Evolutionary conservation across 345 rosid genomes (phyloP).

Genomic region (Salix arbutifolia): DNA sequence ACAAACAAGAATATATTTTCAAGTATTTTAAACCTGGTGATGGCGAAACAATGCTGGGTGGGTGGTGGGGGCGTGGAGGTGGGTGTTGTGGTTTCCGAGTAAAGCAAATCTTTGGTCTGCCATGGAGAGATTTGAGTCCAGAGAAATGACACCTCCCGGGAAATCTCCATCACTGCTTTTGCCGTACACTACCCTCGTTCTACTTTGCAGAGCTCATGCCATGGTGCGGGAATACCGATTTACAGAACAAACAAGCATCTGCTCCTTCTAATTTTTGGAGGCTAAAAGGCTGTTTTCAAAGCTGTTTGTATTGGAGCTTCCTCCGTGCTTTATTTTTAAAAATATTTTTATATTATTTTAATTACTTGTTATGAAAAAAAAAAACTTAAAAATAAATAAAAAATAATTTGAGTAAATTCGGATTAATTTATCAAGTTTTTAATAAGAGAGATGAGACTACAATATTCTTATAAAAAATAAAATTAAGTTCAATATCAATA

Average conservation of each 20-base stretch:
- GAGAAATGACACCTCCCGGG: slow-evolving; percentile 16
- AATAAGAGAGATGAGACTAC: too few species aligned
- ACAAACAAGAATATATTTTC: too few species aligned
- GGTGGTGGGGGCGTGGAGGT: slow-evolving; percentile 3
- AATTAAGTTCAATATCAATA: too few species aligned
- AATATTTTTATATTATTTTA: too few species aligned
- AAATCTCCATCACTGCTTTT: slow-evolving; percentile 13
- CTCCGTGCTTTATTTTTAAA: too few species aligned
- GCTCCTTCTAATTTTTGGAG: not conserved
- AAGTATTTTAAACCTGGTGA: too few species aligned
- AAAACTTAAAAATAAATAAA: too few species aligned
- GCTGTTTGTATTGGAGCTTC: not conserved
- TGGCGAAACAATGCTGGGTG: not conserved
- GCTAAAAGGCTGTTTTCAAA: not conserved
- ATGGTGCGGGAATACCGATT: not conserved
- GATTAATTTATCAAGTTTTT: too few species aligned
- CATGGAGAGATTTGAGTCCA: slow-evolving; percentile 19
- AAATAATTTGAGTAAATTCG: too few species aligned
- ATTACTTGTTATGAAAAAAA: too few species aligned
- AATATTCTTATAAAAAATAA: too few species aligned
- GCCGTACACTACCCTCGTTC: slow-evolving; percentile 16
- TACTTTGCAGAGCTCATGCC: not conserved
- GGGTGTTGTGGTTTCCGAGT: slow-evolving; percentile 26
- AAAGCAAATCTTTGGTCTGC: slow-evolving; percentile 31
- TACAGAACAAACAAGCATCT: too few species aligned